phyloP scores from a whole-genome alignment of 1,284 basidiomycete species.

The Spongiforma sp. region DNA sequence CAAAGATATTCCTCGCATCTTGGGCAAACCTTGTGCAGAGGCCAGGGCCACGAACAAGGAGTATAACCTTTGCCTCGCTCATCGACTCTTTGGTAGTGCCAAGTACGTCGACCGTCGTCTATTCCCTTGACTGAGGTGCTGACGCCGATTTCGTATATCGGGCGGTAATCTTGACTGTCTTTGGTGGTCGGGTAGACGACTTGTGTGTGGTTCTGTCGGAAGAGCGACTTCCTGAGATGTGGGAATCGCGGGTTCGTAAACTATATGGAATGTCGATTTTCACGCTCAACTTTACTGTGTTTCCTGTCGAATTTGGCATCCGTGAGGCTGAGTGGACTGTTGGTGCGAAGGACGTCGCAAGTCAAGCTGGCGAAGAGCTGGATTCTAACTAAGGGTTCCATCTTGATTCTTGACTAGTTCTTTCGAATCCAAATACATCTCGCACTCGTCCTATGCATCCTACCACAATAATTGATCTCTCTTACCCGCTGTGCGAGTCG shows the following conservation, averaged over 20 bases:
- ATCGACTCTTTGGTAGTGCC: slow-evolving; percentile 66
- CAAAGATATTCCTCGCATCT: slow-evolving; percentile 61
- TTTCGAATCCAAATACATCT: too few species aligned
- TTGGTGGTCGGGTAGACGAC: slow-evolving; percentile 63
- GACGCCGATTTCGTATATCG: slow-evolving; percentile 11
- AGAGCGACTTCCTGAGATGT: slow-evolving; percentile 69
- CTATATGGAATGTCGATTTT: slow-evolving; percentile 63
- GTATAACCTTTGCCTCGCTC: slow-evolving; percentile 52
- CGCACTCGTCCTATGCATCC: slow-evolving; percentile 27
- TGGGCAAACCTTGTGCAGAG: slow-evolving; percentile 62
- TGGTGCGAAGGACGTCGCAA: too few species aligned
- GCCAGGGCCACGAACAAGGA: slow-evolving; percentile 57
- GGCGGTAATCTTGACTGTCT: slow-evolving; percentile 53
- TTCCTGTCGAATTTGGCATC: slow-evolving; percentile 55
- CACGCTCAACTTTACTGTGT: slow-evolving; percentile 59
- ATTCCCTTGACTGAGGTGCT: not conserved
- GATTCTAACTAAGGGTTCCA: too few species aligned
- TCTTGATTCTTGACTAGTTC: too few species aligned
- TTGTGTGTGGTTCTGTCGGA: slow-evolving; percentile 61
- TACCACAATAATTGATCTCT: slow-evolving; percentile 31
- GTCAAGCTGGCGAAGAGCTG: too few species aligned
- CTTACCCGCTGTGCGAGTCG: slow-evolving; percentile 29
- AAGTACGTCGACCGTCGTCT: slow-evolving; percentile 49
- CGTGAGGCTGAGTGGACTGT: slow-evolving; percentile 39
- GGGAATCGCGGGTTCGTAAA: slow-evolving; percentile 61